Conservation (phyloP, 371 early-diverging fungal genomes). For the Syncephalis fuscata region DNA sequence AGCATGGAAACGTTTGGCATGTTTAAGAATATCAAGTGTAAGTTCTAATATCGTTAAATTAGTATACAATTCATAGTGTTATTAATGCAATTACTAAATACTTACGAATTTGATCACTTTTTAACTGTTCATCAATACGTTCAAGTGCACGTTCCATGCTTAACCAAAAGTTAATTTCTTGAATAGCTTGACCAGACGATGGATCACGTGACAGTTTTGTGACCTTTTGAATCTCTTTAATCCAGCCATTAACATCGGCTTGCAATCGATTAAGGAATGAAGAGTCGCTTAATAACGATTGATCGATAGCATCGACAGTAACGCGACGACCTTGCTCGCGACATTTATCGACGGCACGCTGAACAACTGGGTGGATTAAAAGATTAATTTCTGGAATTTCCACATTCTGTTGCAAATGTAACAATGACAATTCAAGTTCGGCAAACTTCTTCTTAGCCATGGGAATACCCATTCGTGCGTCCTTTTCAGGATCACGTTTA, state of each 20-base stretch:
- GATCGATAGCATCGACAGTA: constrained; percentile 56
- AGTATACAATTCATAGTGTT: not conserved
- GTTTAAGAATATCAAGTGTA: constrained; percentile 83
- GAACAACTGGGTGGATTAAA: constrained; percentile 71
- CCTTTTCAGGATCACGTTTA: constrained; percentile 54
- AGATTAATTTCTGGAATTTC: constrained; percentile 90
- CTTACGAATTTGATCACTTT: constrained; percentile 74
- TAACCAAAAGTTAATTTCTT: constrained; percentile 98
- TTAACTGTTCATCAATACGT: constrained; percentile 86
- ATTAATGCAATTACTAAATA: not conserved
- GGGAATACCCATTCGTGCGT: constrained; percentile 76
- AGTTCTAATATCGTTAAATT: constrained; percentile 26
- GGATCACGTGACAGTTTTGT: constrained; percentile 91
- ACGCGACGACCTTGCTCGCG: constrained; percentile 40
- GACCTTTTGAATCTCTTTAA: constrained; percentile 97
- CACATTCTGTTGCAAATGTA: constrained; percentile 93
- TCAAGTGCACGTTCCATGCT: constrained; percentile 89
- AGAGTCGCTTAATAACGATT: constrained; percentile 53
- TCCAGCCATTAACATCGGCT: constrained; percentile 93
- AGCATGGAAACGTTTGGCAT: constrained; percentile 96
- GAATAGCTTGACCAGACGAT: constrained; percentile 77
- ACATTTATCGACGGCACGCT: constrained; percentile 59
- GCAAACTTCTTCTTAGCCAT: constrained; percentile 96
- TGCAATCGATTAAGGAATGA: constrained; percentile 85
- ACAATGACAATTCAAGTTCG: constrained; percentile 86